phyloP scores from a whole-genome alignment of 2,329 filamentous ascomycete species.

The Rhinocladiella similis region DNA sequence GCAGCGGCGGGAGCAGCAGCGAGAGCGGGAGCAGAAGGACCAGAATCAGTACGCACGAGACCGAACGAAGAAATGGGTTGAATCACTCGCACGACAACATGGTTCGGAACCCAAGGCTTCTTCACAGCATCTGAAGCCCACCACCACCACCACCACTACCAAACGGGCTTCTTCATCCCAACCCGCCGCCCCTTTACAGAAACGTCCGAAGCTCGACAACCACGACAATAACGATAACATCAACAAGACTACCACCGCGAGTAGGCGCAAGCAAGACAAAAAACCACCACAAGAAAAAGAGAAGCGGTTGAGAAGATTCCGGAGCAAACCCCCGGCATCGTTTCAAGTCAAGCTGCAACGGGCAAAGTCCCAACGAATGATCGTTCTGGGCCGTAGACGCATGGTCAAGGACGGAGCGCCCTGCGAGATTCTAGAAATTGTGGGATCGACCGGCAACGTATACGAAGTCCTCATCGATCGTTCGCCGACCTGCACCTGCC shows the following conservation, averaged over 20 bases:
- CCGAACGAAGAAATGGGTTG: not conserved
- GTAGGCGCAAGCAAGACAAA: conserved; percentile 3
- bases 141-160: no score
- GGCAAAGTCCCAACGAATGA: conserved; percentile 55
- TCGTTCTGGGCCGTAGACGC: conserved; percentile 54
- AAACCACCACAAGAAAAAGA: conserved; percentile 33
- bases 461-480: conserved; percentile 57
- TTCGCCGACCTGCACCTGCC: conserved; percentile 56
- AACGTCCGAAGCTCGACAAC: not conserved
- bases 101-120: not conserved
- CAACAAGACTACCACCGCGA: not conserved
- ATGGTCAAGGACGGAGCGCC: conserved; percentile 45
- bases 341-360: conserved; percentile 51
- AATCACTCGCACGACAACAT: not conserved
- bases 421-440: conserved; percentile 56
- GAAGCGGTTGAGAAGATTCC: conserved; percentile 42
- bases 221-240: not conserved
- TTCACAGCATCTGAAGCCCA: not conserved
- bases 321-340: conserved; percentile 44
- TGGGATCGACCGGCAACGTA: conserved; percentile 62
- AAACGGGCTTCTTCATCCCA: not conserved
- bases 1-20: not conserved
- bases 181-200: not conserved
- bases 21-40: not conserved
- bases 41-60: not conserved